These are phyloP conservation scores for Eragrostis nindensis DNA, from an alignment of 176 grass and related monocot species.

Conservation along the genomic window DNA sequence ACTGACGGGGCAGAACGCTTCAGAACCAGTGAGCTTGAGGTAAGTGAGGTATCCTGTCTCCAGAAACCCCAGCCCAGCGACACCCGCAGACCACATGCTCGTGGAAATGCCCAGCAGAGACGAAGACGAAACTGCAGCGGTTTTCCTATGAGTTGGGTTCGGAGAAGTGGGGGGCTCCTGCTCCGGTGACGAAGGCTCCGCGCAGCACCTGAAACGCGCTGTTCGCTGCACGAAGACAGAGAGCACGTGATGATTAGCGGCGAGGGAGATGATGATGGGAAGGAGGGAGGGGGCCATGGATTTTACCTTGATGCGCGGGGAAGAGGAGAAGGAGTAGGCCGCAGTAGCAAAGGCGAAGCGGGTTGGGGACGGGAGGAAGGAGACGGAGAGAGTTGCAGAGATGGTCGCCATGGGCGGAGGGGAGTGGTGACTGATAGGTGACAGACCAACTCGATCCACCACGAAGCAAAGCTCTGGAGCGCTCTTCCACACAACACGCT, in stretches of 20 bases:
- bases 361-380: slow-evolving; percentile 33
- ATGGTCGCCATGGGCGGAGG: slow-evolving; percentile 60
- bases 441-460: slow-evolving; percentile 29
- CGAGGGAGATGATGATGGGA: background rate
- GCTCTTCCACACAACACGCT: background rate
- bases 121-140: background rate
- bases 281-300: background rate
- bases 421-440: slow-evolving; percentile 37
- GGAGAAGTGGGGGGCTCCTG: slow-evolving; percentile 15
- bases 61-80: slow-evolving; percentile 70
- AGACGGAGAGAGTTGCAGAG: slow-evolving; percentile 44
- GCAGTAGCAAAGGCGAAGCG: background rate
- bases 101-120: slow-evolving; percentile 67
- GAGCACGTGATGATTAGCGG: background rate
- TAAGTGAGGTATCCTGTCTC: slow-evolving; percentile 92
- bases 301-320: slow-evolving; percentile 39
- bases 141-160: background rate
- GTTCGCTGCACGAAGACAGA: slow-evolving; percentile 35
- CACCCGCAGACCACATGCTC: slow-evolving; percentile 61
- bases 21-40: slow-evolving; percentile 76
- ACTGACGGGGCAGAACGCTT: slow-evolving; percentile 82
- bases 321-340: background rate
- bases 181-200: slow-evolving; percentile 43
- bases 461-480: background rate
- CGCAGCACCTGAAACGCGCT: slow-evolving; percentile 51